phyloP scores from a whole-genome alignment of 495 filamentous ascomycete species.

The Sordaria brevicollis region DNA sequence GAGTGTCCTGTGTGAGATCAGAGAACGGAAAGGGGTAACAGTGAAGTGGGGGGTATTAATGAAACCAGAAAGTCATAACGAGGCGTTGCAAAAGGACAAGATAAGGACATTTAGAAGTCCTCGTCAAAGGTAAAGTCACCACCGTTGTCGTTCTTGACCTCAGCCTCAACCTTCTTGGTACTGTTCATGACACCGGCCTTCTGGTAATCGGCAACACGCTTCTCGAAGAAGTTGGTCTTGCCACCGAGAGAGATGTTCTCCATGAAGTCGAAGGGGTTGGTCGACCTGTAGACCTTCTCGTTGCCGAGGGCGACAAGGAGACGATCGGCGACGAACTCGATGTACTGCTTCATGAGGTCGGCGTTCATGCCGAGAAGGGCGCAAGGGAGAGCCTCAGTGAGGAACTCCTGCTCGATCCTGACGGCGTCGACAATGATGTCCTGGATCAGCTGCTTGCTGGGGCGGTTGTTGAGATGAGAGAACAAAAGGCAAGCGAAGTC shows the following conservation, averaged over 20 bases:
- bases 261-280: constrained; percentile 99
- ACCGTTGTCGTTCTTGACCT: constrained; percentile 50
- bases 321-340: constrained; percentile 97
- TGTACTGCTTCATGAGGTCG: constrained; percentile 97
- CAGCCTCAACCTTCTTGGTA: constrained; percentile 65
- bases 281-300: constrained; percentile 79
- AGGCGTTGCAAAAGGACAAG: constrained; percentile 1
- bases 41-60: constrained; percentile 7
- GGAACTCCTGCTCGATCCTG: constrained; percentile 91
- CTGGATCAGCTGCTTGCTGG: constrained; percentile 66
- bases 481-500: constrained; percentile 97
- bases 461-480: constrained; percentile 87
- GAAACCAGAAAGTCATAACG: constrained; percentile 6
- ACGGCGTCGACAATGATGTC: constrained; percentile 92
- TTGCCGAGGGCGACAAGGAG: constrained; percentile 88
- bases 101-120: constrained; percentile 63
- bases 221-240: constrained; percentile 99
- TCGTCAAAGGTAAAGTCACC: constrained; percentile 91
- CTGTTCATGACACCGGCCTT: constrained; percentile 97
- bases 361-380: constrained; percentile 96
- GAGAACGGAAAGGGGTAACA: constrained; percentile 2
- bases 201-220: constrained; percentile 98
- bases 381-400: constrained; percentile 87
- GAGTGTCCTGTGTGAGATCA: background rate
- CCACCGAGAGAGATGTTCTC: constrained; percentile 96